Conservation (phyloP, 768 basidiomycete genomes). For the Amanita jacksonii region DNA sequence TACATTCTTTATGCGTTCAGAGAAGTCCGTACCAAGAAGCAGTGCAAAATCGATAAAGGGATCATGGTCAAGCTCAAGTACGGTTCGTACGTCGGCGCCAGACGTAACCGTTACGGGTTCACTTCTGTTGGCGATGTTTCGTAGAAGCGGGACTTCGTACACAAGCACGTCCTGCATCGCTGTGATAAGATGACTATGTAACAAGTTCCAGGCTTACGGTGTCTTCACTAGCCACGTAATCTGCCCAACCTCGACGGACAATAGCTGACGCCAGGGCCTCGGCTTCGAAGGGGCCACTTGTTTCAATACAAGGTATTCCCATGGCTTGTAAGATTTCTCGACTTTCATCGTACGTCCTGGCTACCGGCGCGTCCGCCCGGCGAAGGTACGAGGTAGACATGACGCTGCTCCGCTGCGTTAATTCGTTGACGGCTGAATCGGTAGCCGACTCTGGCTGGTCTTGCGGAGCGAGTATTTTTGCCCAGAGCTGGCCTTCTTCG, state of each 20-base stretch:
- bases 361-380: constrained; percentile 51
- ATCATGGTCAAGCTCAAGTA: constrained; percentile 44
- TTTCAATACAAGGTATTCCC: constrained; percentile 74
- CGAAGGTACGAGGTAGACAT: constrained; percentile 61
- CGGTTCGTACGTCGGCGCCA: constrained; percentile 49
- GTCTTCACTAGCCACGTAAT: constrained; percentile 89
- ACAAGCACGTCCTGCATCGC: constrained; percentile 61
- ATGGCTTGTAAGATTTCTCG: constrained; percentile 62
- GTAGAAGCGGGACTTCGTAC: constrained; percentile 75
- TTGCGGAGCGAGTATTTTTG: constrained; percentile 20
- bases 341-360: constrained; percentile 59
- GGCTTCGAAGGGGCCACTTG: constrained; percentile 65
- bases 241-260: constrained; percentile 64
- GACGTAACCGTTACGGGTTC: constrained; percentile 56
- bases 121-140: constrained; percentile 56
- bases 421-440: neutral
- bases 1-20: constrained; percentile 71
- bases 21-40: constrained; percentile 86
- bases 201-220: constrained; percentile 37
- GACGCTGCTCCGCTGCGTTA: constrained; percentile 41
- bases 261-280: constrained; percentile 80
- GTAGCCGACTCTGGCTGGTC: constrained; percentile 1
- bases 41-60: constrained; percentile 79
- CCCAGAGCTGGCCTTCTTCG: constrained; percentile 59
- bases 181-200: neutral